Evolutionary conservation across 176 grass and related monocot species (phyloP).

Genomic region (Chloris gayana): DNA sequence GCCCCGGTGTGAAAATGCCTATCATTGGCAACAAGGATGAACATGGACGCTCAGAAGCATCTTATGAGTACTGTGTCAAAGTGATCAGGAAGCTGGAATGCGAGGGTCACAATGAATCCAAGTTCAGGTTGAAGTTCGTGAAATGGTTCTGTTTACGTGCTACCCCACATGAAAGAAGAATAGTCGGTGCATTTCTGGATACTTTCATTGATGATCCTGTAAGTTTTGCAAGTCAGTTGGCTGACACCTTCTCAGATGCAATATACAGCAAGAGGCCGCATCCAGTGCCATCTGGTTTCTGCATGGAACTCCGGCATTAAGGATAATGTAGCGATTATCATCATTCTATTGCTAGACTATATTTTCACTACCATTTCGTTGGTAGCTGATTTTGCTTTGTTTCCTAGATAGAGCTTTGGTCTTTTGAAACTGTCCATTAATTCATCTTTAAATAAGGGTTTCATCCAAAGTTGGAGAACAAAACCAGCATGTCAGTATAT

Average conservation of each 20-base stretch:
- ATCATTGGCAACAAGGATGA: neutral
- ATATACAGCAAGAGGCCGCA: conserved; percentile 42
- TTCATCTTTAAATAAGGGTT: neutral
- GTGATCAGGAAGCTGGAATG: conserved; percentile 57
- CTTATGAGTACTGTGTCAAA: conserved; percentile 52
- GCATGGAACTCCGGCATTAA: conserved; percentile 49
- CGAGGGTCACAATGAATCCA: conserved; percentile 39
- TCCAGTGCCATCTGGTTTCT: conserved; percentile 30
- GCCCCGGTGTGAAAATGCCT: neutral
- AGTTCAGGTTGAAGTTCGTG: conserved; percentile 64
- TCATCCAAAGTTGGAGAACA: neutral
- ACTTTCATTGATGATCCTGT: conserved; percentile 49
- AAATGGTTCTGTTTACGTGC: conserved; percentile 65
- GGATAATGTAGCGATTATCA: neutral
- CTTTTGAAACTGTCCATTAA: neutral
- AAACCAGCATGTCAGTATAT: neutral
- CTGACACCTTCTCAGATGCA: conserved; percentile 57
- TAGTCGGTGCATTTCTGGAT: conserved; percentile 40
- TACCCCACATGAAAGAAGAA: conserved; percentile 38
- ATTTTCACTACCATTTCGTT: neutral
- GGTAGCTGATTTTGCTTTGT: neutral
- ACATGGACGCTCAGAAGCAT: neutral
- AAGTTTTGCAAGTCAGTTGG: conserved; percentile 4
- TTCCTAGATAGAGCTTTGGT: neutral
- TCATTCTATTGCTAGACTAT: conserved; percentile 17